These are phyloP conservation scores for Aureobasidium musti DNA, from an alignment of 2,329 filamentous ascomycete species.

Conservation along the genomic window DNA sequence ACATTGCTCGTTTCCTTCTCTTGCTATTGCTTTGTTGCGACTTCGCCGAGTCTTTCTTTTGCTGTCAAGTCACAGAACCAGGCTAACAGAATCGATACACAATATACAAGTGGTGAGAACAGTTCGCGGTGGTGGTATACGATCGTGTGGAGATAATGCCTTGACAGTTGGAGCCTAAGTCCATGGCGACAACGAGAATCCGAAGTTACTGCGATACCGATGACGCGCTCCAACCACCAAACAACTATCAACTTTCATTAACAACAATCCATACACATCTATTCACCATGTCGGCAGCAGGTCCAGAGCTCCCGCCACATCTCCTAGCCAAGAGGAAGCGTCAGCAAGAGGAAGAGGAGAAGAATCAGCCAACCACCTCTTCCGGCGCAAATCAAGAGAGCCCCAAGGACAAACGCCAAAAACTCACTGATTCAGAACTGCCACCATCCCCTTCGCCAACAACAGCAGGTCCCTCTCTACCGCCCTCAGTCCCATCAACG, in stretches of 20 bases:
- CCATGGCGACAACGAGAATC: background rate
- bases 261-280: conserved; percentile 20
- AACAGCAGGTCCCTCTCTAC: background rate
- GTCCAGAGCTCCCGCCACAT: conserved; percentile 69
- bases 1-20: conserved; percentile 21
- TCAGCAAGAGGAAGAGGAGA: conserved; percentile 47
- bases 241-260: background rate
- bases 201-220: conserved; percentile 13
- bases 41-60: background rate
- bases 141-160: conserved; percentile 19
- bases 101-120: background rate
- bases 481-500: conserved; percentile 42
- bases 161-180: conserved; percentile 16
- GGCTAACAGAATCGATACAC: background rate
- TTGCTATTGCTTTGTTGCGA: background rate
- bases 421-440: conserved; percentile 58
- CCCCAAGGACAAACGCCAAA: conserved; percentile 54
- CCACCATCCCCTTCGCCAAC: conserved; percentile 39
- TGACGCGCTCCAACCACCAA: background rate
- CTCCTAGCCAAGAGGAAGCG: conserved; percentile 57
- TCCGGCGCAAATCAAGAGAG: conserved; percentile 45
- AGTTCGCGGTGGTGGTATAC: background rate
- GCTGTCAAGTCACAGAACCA: background rate
- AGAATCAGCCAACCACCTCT: conserved; percentile 43
- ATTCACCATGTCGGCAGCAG: conserved; percentile 64